Evolutionary conservation across 306 rosid genomes (phyloP).

Genomic region (Inga oerstediana): DNA sequence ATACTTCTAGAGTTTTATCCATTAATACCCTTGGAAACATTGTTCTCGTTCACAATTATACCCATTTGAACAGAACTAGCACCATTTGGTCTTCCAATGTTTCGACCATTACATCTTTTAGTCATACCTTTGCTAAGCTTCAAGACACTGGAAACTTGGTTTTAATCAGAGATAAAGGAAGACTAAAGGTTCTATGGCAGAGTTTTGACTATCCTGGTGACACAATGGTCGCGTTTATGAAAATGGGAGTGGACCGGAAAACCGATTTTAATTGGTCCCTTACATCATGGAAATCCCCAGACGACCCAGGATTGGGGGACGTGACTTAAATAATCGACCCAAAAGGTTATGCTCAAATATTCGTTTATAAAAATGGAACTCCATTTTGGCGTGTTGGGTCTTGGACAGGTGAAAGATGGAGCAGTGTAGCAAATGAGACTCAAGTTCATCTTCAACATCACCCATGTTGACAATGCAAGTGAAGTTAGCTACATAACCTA

Average conservation of each 20-base stretch:
- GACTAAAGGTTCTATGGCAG: not conserved
- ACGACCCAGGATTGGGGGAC: slow-evolving; percentile 26
- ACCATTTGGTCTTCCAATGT: slow-evolving; percentile 41
- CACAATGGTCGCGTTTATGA: slow-evolving; percentile 20
- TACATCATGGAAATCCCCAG: slow-evolving; percentile 36
- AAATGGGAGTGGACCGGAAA: slow-evolving; percentile 25
- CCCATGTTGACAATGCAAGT: too few relatives aligned
- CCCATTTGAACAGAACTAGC: not conserved
- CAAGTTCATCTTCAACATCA: too few relatives aligned
- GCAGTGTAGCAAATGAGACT: slow-evolving; percentile 21
- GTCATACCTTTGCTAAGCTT: slow-evolving; percentile 36
- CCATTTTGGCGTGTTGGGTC: slow-evolving; percentile 32
- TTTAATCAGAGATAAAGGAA: not conserved
- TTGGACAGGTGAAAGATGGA: slow-evolving; percentile 44
- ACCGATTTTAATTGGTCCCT: slow-evolving; percentile 18
- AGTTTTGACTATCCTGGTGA: slow-evolving; percentile 28
- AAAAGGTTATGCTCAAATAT: slow-evolving; percentile 35
- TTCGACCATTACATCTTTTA: not conserved
- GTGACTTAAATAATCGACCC: not conserved
- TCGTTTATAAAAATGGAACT: not conserved
- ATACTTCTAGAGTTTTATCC: not conserved
- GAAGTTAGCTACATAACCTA: too few relatives aligned
- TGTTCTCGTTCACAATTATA: not conserved
- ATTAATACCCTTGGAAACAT: not conserved
- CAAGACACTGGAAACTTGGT: slow-evolving; percentile 44